Conservation (phyloP, 768 basidiomycete genomes). For the Naganishia antarctica region DNA sequence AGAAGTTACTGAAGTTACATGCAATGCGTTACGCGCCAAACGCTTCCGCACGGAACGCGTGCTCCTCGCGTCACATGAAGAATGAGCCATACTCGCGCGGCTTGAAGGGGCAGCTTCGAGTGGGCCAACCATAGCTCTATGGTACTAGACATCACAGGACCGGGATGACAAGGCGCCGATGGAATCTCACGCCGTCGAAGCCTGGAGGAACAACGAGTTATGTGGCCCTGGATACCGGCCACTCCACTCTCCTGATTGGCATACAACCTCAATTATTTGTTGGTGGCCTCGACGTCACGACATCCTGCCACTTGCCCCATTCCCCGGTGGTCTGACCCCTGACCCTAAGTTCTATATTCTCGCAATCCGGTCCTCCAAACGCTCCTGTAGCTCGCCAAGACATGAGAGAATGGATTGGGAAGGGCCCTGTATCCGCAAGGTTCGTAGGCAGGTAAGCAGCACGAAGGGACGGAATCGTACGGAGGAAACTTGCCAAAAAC, state of each 20-base stretch:
- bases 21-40: neutral
- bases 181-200: no score
- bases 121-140: no score
- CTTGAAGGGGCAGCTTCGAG: no score
- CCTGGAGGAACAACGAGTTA: no score
- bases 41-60: neutral
- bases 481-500: constrained; percentile 45
- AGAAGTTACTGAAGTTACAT: neutral
- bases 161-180: no score
- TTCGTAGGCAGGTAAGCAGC: neutral
- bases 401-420: constrained; percentile 39
- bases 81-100: no score
- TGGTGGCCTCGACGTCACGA: constrained; percentile 23
- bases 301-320: constrained; percentile 41
- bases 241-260: no score
- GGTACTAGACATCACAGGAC: no score
- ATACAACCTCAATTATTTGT: neutral
- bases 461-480: neutral
- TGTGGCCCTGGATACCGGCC: no score
- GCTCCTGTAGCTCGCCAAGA: constrained; percentile 47
- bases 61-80: neutral
- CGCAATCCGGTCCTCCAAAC: constrained; percentile 47
- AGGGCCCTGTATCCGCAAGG: constrained; percentile 39
- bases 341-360: constrained; percentile 47
- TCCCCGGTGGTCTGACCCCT: constrained; percentile 22